Evolutionary conservation across 1,284 basidiomycete species (phyloP).

Genomic region (Mycocalia duriaeana): DNA sequence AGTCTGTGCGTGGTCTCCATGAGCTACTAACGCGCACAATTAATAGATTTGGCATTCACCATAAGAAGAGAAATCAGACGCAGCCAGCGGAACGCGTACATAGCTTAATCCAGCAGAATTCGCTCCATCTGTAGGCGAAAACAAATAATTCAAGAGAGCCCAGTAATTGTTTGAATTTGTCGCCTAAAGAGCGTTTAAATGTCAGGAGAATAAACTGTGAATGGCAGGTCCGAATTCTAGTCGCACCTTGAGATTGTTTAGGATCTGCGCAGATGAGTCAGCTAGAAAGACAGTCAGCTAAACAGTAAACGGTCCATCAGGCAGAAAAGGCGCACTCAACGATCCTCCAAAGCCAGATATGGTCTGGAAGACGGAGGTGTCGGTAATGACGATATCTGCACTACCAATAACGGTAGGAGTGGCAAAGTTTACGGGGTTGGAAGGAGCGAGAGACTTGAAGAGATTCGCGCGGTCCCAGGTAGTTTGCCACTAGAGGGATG

Average conservation of each 20-base stretch:
- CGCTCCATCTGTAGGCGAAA: constrained; percentile 41
- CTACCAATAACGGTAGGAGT: constrained; percentile 37
- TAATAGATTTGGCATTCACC: too few species aligned
- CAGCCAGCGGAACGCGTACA: constrained; percentile 47
- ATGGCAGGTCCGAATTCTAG: too few species aligned
- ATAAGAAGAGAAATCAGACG: constrained; percentile 49
- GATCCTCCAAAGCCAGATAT: constrained; percentile 49
- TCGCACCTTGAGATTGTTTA: constrained; percentile 48
- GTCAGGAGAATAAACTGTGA: too few species aligned
- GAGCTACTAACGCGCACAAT: too few species aligned
- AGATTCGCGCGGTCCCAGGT: constrained; percentile 53
- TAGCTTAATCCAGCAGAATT: constrained; percentile 46
- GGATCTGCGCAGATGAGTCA: constrained; percentile 44
- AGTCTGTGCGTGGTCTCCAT: too few species aligned
- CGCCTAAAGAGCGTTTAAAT: constrained; percentile 23
- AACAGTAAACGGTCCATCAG: background rate
- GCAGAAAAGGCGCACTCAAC: constrained; percentile 32
- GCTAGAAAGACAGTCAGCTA: constrained; percentile 24
- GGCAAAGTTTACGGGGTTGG: constrained; percentile 50
- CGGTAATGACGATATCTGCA: constrained; percentile 45
- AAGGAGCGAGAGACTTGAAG: constrained; percentile 41
- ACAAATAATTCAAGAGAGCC: constrained; percentile 39
- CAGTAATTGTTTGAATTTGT: constrained; percentile 42
- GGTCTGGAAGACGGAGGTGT: constrained; percentile 36
- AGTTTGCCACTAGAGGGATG: constrained; percentile 53